Evolutionary conservation across 1,284 basidiomycete genomes (phyloP).

Genomic region (Marasmius fiardii): DNA sequence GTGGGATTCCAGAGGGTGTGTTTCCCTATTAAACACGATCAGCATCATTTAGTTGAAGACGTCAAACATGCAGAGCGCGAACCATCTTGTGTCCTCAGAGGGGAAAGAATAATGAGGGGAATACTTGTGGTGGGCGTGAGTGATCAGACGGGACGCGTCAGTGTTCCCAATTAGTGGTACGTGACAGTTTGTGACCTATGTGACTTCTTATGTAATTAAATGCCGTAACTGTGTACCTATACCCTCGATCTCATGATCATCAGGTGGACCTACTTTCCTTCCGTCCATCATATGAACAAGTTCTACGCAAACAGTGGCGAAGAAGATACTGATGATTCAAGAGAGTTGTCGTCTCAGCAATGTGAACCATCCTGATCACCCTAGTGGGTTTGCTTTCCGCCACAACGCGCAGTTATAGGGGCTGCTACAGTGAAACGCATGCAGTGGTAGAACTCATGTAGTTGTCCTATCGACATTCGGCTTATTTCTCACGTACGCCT

Average conservation of each 20-base stretch:
- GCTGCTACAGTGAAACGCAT: constrained; percentile 72
- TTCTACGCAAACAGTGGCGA: constrained; percentile 18
- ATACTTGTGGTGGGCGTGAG: constrained; percentile 20
- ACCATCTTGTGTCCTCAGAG: constrained; percentile 25
- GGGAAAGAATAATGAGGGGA: constrained; percentile 16
- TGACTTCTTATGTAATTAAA: no score
- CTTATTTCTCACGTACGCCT: constrained; percentile 69
- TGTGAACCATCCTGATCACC: constrained; percentile 72
- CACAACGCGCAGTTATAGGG: constrained; percentile 88
- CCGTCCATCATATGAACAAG: constrained; percentile 2
- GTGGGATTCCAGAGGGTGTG: constrained; percentile 68
- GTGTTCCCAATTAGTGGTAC: constrained; percentile 32
- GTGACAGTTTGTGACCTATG: no score
- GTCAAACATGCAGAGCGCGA: constrained; percentile 12
- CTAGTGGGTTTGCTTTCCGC: constrained; percentile 80
- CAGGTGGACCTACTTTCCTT: constrained; percentile 23
- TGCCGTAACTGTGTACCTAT: no score
- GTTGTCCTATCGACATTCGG: constrained; percentile 73
- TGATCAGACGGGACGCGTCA: constrained; percentile 56
- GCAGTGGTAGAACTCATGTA: constrained; percentile 78
- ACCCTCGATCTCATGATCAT: no score
- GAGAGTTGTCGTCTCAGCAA: constrained; percentile 42
- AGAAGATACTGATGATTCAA: constrained; percentile 37
- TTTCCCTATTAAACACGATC: constrained; percentile 62
- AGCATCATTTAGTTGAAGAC: not conserved